Evolutionary conservation across 2,329 filamentous ascomycete species (phyloP).

Genomic region (Coniochaeta prunicola): DNA sequence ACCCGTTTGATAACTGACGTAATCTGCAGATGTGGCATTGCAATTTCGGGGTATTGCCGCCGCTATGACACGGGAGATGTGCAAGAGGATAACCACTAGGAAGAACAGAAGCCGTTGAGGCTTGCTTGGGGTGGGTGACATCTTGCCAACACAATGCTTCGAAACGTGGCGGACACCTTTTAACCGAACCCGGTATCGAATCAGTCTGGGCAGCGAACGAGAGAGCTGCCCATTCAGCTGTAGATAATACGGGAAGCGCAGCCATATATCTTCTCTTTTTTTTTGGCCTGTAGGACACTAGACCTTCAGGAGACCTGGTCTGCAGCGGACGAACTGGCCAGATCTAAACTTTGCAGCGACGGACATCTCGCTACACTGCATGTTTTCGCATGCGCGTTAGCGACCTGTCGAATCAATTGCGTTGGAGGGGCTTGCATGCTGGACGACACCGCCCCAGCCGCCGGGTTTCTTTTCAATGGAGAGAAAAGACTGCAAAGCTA

Average conservation of each 20-base stretch:
- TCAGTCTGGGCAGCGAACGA: neutral
- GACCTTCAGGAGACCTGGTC: neutral
- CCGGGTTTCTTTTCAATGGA: neutral
- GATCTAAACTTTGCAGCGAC: neutral
- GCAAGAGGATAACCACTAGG: neutral
- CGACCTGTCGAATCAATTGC: neutral
- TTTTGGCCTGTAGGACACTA: neutral
- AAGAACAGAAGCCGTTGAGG: neutral
- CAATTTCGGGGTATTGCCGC: neutral
- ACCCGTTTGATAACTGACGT: neutral
- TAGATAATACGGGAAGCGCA: neutral
- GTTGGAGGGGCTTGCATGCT: neutral
- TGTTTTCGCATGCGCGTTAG: neutral
- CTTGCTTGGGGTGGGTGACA: neutral
- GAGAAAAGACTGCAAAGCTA: neutral
- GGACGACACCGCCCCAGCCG: neutral
- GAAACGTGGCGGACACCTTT: neutral
- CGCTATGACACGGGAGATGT: neutral
- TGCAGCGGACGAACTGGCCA: neutral
- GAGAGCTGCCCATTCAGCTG: neutral
- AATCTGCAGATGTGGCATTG: neutral
- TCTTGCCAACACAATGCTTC: neutral
- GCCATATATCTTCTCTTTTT: neutral
- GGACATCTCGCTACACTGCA: neutral
- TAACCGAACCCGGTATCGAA: neutral